phyloP scores from a whole-genome alignment of 495 filamentous ascomycete species.

The Daldinia vernicosa region DNA sequence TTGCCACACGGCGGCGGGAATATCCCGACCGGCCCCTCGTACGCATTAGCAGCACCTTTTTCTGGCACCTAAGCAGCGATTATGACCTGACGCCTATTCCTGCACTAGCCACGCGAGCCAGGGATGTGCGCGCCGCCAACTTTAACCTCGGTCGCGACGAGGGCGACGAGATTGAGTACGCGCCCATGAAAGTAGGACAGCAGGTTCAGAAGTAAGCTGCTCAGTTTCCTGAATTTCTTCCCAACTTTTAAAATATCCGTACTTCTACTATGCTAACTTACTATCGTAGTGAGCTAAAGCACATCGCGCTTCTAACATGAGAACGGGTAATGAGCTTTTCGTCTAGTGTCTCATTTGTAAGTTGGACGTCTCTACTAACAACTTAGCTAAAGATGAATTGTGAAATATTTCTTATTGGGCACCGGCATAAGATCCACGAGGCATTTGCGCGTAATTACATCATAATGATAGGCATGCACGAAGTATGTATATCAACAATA shows the following conservation, averaged over 20 bases:
- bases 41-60: slow-evolving; percentile 60
- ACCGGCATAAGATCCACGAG: not conserved
- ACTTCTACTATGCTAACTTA: slow-evolving; percentile 6
- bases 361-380: not conserved
- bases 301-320: slow-evolving; percentile 37
- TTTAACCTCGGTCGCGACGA: slow-evolving; percentile 56
- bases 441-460: not conserved
- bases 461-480: not conserved
- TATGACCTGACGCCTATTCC: slow-evolving; percentile 57
- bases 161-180: slow-evolving; percentile 55
- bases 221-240: not conserved
- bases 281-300: slow-evolving; percentile 37
- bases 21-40: slow-evolving; percentile 55
- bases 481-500: not conserved
- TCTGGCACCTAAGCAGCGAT: slow-evolving; percentile 61
- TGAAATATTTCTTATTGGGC: not conserved
- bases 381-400: not conserved
- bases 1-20: slow-evolving; percentile 47
- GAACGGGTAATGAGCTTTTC: not conserved
- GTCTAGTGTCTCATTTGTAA: not conserved
- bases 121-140: slow-evolving; percentile 51
- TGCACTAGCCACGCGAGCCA: slow-evolving; percentile 48
- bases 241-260: not conserved
- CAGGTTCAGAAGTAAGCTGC: slow-evolving; percentile 57
- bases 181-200: slow-evolving; percentile 57